Percentiles rank a stretch among this genome's conserved stretches.
Conservation (phyloP, 352 stramenopile species). For the Phytophthora kernoviae region DNA sequence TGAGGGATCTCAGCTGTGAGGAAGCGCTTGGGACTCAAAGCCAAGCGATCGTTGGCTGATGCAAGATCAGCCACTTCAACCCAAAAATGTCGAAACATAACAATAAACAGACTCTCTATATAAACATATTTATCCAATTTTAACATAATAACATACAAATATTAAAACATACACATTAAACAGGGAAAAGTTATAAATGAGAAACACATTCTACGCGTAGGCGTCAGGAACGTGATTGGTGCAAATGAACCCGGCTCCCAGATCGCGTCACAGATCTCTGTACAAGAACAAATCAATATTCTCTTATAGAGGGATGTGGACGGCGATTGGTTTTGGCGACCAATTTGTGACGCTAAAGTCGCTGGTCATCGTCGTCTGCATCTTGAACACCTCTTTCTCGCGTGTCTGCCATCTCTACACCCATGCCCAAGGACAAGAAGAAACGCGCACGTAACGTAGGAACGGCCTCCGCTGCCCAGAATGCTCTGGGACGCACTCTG, state of each 20-base stretch:
- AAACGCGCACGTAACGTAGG: slow-evolving; percentile 77
- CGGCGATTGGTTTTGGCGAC: slow-evolving; percentile 20
- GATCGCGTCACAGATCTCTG: not conserved
- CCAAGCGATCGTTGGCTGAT: too few species aligned
- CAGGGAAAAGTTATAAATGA: too few species aligned
- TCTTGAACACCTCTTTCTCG: too few species aligned
- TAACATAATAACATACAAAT: too few species aligned
- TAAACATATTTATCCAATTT: too few species aligned
- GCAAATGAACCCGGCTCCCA: too few species aligned
- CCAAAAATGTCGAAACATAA: not conserved
- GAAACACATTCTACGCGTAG: too few species aligned
- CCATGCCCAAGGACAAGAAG: slow-evolving; percentile 92
- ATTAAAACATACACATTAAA: too few species aligned
- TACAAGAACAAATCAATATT: not conserved
- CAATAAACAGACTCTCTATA: too few species aligned
- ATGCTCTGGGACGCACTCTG: slow-evolving; percentile 89
- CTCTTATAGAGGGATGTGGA: slow-evolving; percentile 23
- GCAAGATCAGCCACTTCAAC: not conserved
- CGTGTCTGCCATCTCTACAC: not conserved
- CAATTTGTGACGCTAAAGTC: slow-evolving; percentile 33
- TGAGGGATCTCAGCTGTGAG: slow-evolving; percentile 35
- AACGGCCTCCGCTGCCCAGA: slow-evolving; percentile 75
- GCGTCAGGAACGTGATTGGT: too few species aligned
- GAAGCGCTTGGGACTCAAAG: too few species aligned
- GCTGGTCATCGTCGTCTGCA: slow-evolving; percentile 3